Base-by-base conservation (phyloP, 768 basidiomycete species). In the Agaricus sinodeliciosus region DNA sequence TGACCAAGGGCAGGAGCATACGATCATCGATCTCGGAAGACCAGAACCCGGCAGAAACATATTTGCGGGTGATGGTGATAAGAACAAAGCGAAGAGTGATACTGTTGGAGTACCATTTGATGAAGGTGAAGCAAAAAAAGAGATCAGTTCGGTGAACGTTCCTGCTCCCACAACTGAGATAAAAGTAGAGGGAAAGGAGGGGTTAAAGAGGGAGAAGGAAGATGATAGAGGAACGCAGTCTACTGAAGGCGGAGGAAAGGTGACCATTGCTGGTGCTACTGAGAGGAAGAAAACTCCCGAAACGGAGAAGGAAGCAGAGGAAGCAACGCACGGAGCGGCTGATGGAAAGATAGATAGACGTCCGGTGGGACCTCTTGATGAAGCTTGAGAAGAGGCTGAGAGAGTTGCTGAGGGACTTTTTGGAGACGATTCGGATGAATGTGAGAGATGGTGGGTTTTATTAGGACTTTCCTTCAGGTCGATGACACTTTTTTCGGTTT, bases 31-130 rank as follows among this genome's bases (percentile, higher is more conserved):
- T 43, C 52, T 73, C 18, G 79, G 77, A 9, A 77, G 79, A 51
- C 69, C 85, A 0, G 88, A 88, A 59, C 90, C 90, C 0, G 90
- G 90, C 0, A 74, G 69, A 13, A 83, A 92, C 62, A 74, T 90
- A 54, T 92, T 92, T 22, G 53, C 49, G 18, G 22, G 35, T 13
- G 42, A 19, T 9, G 52, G 16, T 16, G 48, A 27, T 31, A 52
- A 18, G n/a, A 42, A 27, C 27, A 49, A 54, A 43, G 62, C 71
- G 43, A 79, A 77, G 67, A 85, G 83, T 58, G 63, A 70, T 44
- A 57, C 55, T 0, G 54, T 51, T 11, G 49, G 49, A 47, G 57
- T 51, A 19, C 56, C 54, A 7, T 44, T 42, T 0, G 51, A 48
- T n/a, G 56, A 60, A 9, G 46, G 45, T 16, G 54, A 48, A 13